These are phyloP conservation scores for Pleomassaria siparia DNA, from an alignment of 2,329 filamentous ascomycete species.

Conservation along the genomic window DNA sequence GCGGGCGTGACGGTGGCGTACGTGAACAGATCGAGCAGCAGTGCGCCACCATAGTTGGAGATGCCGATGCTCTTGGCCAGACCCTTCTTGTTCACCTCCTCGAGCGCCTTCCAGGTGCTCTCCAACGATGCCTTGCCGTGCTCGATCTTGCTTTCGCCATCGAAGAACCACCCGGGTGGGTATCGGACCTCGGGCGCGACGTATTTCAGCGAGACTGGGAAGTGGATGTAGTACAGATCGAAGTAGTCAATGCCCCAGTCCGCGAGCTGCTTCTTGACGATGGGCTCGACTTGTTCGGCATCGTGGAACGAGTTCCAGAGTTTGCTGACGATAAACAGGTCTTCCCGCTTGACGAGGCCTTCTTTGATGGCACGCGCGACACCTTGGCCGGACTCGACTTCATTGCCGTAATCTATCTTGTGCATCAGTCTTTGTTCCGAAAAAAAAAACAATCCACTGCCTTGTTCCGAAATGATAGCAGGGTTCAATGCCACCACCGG, in stretches of 20 bases:
- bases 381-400: constrained; percentile 40
- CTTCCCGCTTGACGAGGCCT: constrained; percentile 54
- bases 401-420: constrained; percentile 41
- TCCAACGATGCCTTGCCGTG: constrained; percentile 36
- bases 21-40: constrained; percentile 58
- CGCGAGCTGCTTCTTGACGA: constrained; percentile 63
- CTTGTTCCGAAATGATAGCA: constrained; percentile 17
- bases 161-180: constrained; percentile 41
- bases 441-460: constrained; percentile 8
- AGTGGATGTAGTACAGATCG: constrained; percentile 71
- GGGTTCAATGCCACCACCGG: constrained; percentile 21
- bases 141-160: constrained; percentile 41
- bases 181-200: constrained; percentile 38
- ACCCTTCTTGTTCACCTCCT: constrained; percentile 36
- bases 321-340: constrained; percentile 91
- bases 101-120: constrained; percentile 47
- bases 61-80: constrained; percentile 41
- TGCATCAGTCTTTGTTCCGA: constrained; percentile 13
- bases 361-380: constrained; percentile 43
- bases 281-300: constrained; percentile 70
- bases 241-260: constrained; percentile 44
- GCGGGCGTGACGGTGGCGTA: constrained; percentile 45
- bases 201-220: constrained; percentile 77
- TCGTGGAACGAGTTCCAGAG: constrained; percentile 94
- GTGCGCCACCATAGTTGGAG: constrained; percentile 42